Base-by-base conservation (phyloP, 1,139 yeast genomes). In the Hansenula anomala region DNA sequence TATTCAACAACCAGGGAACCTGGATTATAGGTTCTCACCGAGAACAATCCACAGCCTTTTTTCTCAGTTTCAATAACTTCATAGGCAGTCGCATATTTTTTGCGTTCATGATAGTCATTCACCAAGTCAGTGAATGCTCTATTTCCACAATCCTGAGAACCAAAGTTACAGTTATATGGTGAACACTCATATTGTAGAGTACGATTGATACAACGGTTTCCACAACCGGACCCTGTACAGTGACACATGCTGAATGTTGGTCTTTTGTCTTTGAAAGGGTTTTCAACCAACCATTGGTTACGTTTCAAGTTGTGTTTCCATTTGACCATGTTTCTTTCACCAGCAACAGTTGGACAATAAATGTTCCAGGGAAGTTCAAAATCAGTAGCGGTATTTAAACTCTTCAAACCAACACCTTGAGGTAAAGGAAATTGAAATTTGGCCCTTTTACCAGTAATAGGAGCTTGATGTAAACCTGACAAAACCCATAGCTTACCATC, bases 1-100 rank as follows among this genome's bases (percentile, higher is more conserved):
- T 67, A 67, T 42, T 68, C 73, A n/a, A 66, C 51, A 30, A 68
- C 63, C 12, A 68, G 49, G n/a, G 63, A 60, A 2, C 63, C 61
- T 0, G 66, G 58, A 6, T 49, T 46, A 38, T 60, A 67, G 0
- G 56, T 42, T 22, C 70, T 51, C 1, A 60, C 54, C 2, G 71
- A 59, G 7, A 63, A 40, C 9, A 68, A 49, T 0, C 73, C 72
- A 33, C 51, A 53, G 2, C 71, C 73, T 38, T 63, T 60, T 12
- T 46, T 42, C 9, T 56, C 56, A 0, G 64, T 55, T 40, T 46
- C 38, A 13, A 56, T 42, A 11, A 64, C 61, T 37, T 64, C 69
- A 42, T 46, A 60, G 0, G 65, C 69, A 16, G 49, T 45, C 2
- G 63, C 56, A 42, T 57, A 63, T 20, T 36, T 31, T 9, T 46